phyloP scores from a whole-genome alignment of 371 early-diverging fungal genomes.

The Mucor plumbeus region DNA sequence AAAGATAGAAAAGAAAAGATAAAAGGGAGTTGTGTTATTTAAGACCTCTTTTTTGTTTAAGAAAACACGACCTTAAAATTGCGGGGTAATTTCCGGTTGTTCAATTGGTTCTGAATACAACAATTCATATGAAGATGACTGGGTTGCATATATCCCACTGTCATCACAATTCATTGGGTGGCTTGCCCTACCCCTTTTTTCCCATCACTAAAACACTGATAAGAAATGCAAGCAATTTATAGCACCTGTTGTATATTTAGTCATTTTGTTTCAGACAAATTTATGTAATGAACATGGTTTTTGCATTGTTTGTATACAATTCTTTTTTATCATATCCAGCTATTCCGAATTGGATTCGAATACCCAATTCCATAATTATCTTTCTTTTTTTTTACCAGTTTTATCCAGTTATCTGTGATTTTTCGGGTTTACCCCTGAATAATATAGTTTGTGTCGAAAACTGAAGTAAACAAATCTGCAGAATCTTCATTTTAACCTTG shows the following conservation, averaged over 20 bases:
- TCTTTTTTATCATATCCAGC: too few species aligned
- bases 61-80: constrained; percentile 6
- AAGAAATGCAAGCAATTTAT: not conserved
- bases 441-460: not conserved
- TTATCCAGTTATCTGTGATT: not conserved
- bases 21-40: constrained; percentile 7
- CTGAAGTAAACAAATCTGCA: not conserved
- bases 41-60: constrained; percentile 11
- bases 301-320: not conserved
- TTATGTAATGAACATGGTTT: not conserved
- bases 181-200: constrained; percentile 7
- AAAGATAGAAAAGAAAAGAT: constrained; percentile 7
- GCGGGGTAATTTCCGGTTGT: constrained; percentile 4
- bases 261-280: not conserved
- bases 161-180: constrained; percentile 10
- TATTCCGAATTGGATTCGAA: too few species aligned
- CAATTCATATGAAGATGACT: constrained; percentile 2
- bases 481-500: not conserved
- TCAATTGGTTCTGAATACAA: constrained; percentile 1
- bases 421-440: not conserved
- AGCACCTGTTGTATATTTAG: not conserved
- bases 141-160: constrained; percentile 3
- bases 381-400: not conserved
- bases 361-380: too few species aligned
- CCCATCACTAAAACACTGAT: constrained; percentile 3